Conservation (phyloP, 768 basidiomycete genomes). For the Omphalotus guepiniiformis region DNA sequence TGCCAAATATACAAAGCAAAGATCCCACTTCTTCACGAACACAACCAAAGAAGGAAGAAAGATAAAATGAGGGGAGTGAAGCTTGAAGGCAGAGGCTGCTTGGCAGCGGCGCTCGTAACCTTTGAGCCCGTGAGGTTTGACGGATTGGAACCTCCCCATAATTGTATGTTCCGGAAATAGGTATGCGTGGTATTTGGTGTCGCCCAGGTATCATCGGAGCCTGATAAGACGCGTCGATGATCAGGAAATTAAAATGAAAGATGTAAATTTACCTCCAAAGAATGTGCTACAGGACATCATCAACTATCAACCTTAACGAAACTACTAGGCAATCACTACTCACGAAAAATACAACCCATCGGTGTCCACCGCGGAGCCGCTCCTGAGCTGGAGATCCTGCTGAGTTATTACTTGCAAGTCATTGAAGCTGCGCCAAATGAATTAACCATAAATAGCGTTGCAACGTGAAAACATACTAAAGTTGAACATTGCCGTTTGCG, state of each 20-base stretch:
- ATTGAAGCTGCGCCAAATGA: conserved; percentile 61
- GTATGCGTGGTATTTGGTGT: conserved; percentile 63
- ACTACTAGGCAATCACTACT: conserved; percentile 21
- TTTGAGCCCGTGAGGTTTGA: conserved; percentile 31
- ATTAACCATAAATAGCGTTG: neutral
- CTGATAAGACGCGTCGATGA: conserved; percentile 23
- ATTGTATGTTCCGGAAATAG: conserved; percentile 70
- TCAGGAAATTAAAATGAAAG: neutral
- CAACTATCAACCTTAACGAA: conserved; percentile 5
- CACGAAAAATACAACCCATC: conserved; percentile 81
- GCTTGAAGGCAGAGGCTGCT: neutral
- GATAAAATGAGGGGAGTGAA: neutral
- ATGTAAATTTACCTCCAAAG: conserved; percentile 58
- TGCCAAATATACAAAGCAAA: no score
- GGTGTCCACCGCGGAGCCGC: conserved; percentile 42
- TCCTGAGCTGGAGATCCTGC: conserved; percentile 60
- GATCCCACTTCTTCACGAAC: no score
- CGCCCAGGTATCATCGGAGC: conserved; percentile 67
- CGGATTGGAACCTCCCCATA: conserved; percentile 53
- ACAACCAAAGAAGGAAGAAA: neutral
- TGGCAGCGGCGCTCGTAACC: neutral
- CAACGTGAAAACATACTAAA: conserved; percentile 49
- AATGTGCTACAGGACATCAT: conserved; percentile 50
- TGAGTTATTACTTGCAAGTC: conserved; percentile 59
- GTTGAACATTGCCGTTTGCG: conserved; percentile 70